phyloP scores from a whole-genome alignment of 1,139 yeast genomes.

The Groenewaldozyma sp. region DNA sequence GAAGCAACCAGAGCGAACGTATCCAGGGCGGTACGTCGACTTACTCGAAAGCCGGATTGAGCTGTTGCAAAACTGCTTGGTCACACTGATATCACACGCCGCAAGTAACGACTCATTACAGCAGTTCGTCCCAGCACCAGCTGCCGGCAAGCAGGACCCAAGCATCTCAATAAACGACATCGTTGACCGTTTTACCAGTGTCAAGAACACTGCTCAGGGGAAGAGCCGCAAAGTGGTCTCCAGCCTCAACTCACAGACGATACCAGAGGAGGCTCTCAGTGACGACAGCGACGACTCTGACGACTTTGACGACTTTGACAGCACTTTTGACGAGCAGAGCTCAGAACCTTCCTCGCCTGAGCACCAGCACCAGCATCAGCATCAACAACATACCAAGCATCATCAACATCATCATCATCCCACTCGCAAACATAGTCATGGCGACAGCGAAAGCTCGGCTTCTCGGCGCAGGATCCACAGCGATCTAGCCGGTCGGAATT shows the following conservation, averaged over 20 bases:
- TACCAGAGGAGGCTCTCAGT: background rate
- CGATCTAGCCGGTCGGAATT: too few species aligned
- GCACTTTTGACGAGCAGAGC: too few species aligned
- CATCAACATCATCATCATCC: too few species aligned
- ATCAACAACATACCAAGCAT: too few species aligned
- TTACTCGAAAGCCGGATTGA: conserved; percentile 59
- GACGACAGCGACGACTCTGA: too few species aligned
- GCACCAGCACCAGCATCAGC: too few species aligned
- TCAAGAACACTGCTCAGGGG: too few species aligned
- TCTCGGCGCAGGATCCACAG: too few species aligned
- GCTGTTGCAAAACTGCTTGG: background rate
- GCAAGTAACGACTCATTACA: background rate
- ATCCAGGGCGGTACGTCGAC: conserved; percentile 62
- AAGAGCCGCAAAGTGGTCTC: background rate
- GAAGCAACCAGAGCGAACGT: conserved; percentile 50
- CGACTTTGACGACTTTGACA: too few species aligned
- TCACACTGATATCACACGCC: background rate
- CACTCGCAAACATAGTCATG: too few species aligned
- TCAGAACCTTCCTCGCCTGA: too few species aligned
- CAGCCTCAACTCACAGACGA: background rate
- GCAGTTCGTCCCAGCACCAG: background rate
- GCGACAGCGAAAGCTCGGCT: too few species aligned
- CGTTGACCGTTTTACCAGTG: background rate
- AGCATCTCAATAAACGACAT: background rate
- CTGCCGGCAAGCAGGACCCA: background rate